These are phyloP conservation scores for Globisporangium iwayamae DNA, from an alignment of 352 stramenopile genomes.

Conservation along the genomic window DNA sequence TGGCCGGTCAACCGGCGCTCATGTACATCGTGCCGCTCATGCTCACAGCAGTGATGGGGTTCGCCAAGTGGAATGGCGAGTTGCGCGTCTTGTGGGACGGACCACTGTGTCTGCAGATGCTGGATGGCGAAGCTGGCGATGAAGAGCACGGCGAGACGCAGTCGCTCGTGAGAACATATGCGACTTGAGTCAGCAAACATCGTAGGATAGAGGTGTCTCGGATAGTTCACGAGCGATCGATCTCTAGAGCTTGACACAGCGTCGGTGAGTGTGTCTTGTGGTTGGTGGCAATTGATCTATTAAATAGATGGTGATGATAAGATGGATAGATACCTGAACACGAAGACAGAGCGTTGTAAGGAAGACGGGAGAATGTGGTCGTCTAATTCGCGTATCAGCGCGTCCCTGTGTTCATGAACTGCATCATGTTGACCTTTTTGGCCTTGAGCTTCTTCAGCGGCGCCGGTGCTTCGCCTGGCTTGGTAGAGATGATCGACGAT, in stretches of 20 bases:
- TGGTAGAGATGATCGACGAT: slow-evolving; percentile 28
- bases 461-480: neutral
- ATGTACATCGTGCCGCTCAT: slow-evolving; percentile 94
- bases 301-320: slow-evolving; percentile 4
- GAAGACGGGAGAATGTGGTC: neutral
- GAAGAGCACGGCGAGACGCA: slow-evolving; percentile 9
- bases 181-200: neutral
- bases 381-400: neutral
- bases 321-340: neutral
- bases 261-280: neutral
- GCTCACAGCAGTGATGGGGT: slow-evolving; percentile 55
- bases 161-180: slow-evolving; percentile 6
- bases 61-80: slow-evolving; percentile 50
- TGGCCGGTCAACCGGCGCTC: slow-evolving; percentile 89
- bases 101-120: slow-evolving; percentile 34
- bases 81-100: slow-evolving; percentile 80
- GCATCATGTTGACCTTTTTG: slow-evolving; percentile 82
- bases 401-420: slow-evolving; percentile 63
- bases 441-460: slow-evolving; percentile 23
- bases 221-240: neutral
- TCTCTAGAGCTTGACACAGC: neutral
- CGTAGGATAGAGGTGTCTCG: neutral
- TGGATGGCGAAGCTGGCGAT: neutral
- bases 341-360: neutral
- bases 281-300: neutral